Percentiles rank a stretch among this genome's conserved stretches.
Conservation (phyloP, 2,329 filamentous ascomycete species). For the Hymenoscyphus repandus region DNA sequence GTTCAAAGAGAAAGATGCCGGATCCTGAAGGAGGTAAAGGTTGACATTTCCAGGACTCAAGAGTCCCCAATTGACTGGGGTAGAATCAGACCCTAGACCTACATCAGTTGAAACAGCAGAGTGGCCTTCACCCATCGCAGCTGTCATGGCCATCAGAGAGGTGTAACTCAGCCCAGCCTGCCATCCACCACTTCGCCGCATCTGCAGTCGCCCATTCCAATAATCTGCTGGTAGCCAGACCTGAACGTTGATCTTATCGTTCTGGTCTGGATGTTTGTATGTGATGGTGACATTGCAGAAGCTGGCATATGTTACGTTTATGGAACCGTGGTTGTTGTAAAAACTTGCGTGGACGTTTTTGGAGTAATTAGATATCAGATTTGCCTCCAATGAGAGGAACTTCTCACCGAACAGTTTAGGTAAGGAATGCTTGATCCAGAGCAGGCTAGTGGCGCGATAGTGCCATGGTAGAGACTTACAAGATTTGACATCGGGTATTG, state of each 20-base stretch:
- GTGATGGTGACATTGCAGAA: conserved; percentile 30
- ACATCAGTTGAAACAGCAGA: conserved; percentile 28
- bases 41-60: conserved; percentile 13
- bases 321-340: background rate
- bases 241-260: conserved; percentile 23
- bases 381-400: background rate
- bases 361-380: background rate
- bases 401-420: background rate
- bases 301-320: background rate
- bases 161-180: conserved; percentile 5
- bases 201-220: conserved; percentile 32
- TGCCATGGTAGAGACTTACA: background rate
- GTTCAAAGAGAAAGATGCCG: conserved; percentile 32
- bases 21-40: conserved; percentile 31
- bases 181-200: conserved; percentile 29
- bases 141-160: conserved; percentile 18
- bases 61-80: conserved; percentile 6
- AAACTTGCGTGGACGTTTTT: background rate
- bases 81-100: conserved; percentile 9
- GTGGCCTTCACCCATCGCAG: conserved; percentile 26
- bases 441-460: background rate
- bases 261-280: conserved; percentile 25
- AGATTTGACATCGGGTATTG: too few relatives aligned
- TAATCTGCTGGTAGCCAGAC: conserved; percentile 24
- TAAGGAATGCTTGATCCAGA: background rate